Evolutionary conservation across 768 basidiomycete species (phyloP).

Genomic region (Leccinum sublutescens): DNA sequence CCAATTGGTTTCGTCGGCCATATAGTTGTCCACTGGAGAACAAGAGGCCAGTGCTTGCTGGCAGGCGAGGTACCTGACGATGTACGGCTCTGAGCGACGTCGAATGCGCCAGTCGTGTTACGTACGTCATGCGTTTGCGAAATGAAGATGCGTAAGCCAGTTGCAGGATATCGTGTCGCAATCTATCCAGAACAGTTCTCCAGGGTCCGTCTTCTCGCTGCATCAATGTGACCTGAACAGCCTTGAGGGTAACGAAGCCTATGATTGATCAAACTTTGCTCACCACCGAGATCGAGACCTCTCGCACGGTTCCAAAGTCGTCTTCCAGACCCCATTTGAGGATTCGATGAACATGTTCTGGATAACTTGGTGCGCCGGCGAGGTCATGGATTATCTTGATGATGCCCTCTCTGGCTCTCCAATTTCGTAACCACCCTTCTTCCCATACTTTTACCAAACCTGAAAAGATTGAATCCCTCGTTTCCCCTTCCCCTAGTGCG

Average conservation of each 20-base stretch:
- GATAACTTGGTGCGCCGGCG: conserved; percentile 40
- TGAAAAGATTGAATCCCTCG: conserved; percentile 44
- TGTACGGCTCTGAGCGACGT: conserved; percentile 16
- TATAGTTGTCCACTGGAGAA: conserved; percentile 35
- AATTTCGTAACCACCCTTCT: conserved; percentile 57
- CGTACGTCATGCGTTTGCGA: conserved; percentile 73
- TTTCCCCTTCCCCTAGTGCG: conserved; percentile 47
- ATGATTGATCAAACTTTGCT: conserved; percentile 30
- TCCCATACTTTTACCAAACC: conserved; percentile 56
- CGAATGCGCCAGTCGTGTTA: conserved; percentile 14
- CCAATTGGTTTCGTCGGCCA: conserved; percentile 46
- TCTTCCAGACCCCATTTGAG: conserved; percentile 68
- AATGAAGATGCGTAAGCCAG: conserved; percentile 48
- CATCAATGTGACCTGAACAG: conserved; percentile 47
- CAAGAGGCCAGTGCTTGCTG: conserved; percentile 54
- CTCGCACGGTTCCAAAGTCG: conserved; percentile 79
- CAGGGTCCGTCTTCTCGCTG: conserved; percentile 41
- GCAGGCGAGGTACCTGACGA: conserved; percentile 70
- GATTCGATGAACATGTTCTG: conserved; percentile 51
- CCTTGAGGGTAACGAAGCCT: conserved; percentile 9
- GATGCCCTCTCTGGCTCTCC: conserved; percentile 80
- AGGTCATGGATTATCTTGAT: conserved; percentile 56
- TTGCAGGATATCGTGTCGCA: conserved; percentile 42
- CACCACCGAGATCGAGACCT: conserved; percentile 66
- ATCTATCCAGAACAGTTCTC: conserved; percentile 33